A percentile compares a stretch with the other conserved stretches of the same genome.
Evolutionary conservation across 1,284 basidiomycete genomes (phyloP).

Genomic region (Sanghuangporus weigelae): DNA sequence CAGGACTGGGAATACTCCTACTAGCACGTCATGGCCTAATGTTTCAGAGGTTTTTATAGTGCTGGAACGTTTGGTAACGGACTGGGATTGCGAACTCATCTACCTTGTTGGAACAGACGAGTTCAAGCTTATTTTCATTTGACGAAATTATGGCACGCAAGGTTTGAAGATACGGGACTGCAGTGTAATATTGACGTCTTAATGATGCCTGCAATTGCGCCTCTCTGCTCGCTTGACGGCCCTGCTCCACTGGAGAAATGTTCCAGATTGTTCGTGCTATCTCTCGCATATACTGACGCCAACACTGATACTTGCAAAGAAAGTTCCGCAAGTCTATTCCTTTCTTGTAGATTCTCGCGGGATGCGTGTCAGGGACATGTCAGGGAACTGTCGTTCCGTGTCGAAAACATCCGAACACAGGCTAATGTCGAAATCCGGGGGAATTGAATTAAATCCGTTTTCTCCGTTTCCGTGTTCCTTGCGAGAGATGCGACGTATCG

Average conservation of each 20-base stretch:
- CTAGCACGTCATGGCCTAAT: too few species aligned
- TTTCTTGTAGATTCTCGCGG: not conserved
- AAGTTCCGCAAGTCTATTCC: not conserved
- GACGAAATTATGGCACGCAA: not conserved
- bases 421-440: not conserved
- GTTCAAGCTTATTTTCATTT: not conserved
- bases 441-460: not conserved
- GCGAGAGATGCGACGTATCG: not conserved
- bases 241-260: not conserved
- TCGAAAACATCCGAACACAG: not conserved
- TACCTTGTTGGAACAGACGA: not conserved
- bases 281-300: not conserved
- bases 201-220: not conserved
- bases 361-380: not conserved
- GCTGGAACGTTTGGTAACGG: too few species aligned
- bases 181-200: not conserved
- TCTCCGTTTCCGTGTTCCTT: not conserved
- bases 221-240: not conserved
- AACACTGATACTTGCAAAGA: not conserved
- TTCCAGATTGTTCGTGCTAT: not conserved
- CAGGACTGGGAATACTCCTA: not conserved
- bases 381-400: not conserved
- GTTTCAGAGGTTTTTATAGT: too few species aligned
- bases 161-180: not conserved
- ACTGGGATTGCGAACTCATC: not conserved